phyloP scores from a whole-genome alignment of 257 asterid species.

The Misopates orontium region DNA sequence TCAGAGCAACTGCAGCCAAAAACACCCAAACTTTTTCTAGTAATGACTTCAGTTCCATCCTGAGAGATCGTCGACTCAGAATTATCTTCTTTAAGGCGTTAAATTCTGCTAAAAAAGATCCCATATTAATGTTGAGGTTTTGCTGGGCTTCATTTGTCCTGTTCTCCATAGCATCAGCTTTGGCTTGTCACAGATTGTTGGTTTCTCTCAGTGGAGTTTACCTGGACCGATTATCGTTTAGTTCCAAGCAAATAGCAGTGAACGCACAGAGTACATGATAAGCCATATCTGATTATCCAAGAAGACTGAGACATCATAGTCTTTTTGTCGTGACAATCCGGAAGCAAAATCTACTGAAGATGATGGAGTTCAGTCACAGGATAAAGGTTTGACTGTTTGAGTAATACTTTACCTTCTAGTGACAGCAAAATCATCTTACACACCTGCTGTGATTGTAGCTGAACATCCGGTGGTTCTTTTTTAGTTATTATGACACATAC shows the following conservation, averaged over 20 bases:
- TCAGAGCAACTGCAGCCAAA: slow-evolving; percentile 23
- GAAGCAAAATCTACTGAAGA: slow-evolving; percentile 19
- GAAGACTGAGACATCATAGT: background rate
- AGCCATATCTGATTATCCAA: background rate
- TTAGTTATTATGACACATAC: background rate
- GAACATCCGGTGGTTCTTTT: background rate
- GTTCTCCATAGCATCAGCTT: slow-evolving; percentile 55
- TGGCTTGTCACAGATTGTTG: slow-evolving; percentile 60
- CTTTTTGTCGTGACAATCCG: background rate
- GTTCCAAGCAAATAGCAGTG: slow-evolving; percentile 43
- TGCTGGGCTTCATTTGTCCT: slow-evolving; percentile 58
- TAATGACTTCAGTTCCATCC: slow-evolving; percentile 41
- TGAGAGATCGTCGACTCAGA: slow-evolving; percentile 80
- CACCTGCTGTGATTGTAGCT: background rate
- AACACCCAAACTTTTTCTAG: slow-evolving; percentile 30
- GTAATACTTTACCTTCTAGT: background rate
- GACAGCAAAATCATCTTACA: background rate
- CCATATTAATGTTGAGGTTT: slow-evolving; percentile 55
- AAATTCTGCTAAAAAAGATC: slow-evolving; percentile 65
- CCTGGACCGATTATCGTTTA: slow-evolving; percentile 41
- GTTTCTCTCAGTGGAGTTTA: slow-evolving; percentile 47
- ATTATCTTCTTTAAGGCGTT: slow-evolving; percentile 63
- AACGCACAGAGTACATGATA: slow-evolving; percentile 30
- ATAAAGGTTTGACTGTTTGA: background rate
- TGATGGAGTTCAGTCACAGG: background rate